Evolutionary conservation across 441 rosid genomes (phyloP).

Genomic region (Flueggea neowawraea): DNA sequence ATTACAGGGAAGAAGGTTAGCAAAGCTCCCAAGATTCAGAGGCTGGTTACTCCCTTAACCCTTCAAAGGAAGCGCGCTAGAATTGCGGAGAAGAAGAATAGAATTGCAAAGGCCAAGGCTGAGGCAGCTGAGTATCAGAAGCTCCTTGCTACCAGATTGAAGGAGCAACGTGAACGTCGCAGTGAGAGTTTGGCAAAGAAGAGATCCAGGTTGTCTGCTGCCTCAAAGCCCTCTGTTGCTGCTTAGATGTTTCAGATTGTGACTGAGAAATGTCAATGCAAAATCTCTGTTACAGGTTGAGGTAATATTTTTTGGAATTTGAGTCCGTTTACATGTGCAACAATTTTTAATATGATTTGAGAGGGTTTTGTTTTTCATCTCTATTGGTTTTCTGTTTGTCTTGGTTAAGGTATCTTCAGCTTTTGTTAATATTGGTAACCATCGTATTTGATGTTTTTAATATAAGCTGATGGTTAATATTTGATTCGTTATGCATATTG

Average conservation of each 20-base stretch:
- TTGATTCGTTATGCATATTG: too few species aligned
- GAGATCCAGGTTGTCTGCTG: slow-evolving; percentile 46
- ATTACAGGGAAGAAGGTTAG: slow-evolving; percentile 38
- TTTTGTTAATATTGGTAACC: too few species aligned
- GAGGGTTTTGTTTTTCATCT: slow-evolving; percentile 6
- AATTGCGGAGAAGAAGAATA: slow-evolving; percentile 45
- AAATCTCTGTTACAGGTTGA: slow-evolving; percentile 11
- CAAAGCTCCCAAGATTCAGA: slow-evolving; percentile 50
- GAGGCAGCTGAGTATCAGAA: slow-evolving; percentile 46
- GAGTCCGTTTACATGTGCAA: not conserved
- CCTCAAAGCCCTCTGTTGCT: slow-evolving; percentile 41
- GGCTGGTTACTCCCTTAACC: slow-evolving; percentile 47
- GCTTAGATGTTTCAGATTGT: slow-evolving; percentile 15
- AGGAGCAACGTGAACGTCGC: slow-evolving; percentile 50
- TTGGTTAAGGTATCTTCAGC: too few species aligned
- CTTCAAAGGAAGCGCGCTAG: slow-evolving; percentile 47
- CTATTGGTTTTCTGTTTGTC: not conserved
- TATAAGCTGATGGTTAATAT: too few species aligned
- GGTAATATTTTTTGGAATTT: slow-evolving; percentile 17
- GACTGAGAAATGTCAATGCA: slow-evolving; percentile 7
- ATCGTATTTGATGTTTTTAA: too few species aligned
- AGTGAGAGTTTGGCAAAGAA: slow-evolving; percentile 47
- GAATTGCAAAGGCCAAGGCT: slow-evolving; percentile 41
- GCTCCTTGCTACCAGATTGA: slow-evolving; percentile 41
- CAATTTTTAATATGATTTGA: slow-evolving; percentile 3